Evolutionary conservation across 176 grass and related monocot species (phyloP), one percentile per base, ranked within the genome.

Genomic region (Aechmea fasciata): DNA sequence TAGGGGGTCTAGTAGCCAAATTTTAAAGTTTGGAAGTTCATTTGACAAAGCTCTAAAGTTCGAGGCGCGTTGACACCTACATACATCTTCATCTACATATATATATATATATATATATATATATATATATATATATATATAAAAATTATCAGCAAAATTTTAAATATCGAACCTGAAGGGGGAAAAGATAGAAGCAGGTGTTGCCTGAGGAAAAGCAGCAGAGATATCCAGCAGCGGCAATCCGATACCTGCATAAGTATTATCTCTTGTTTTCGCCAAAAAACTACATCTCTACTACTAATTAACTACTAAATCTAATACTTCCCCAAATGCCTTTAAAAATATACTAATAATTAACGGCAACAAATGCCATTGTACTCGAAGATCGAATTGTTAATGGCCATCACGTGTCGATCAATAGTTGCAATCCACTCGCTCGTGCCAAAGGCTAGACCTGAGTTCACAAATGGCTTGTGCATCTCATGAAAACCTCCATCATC

Each of bases 381-480:
- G 51, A 9, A 18, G 10, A 53, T 11, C 24, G 74, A 48, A 48
- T 51, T 71, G 48, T 51, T 73, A 19, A 50, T 78, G 53, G 68
- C 73, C 10, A 53, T 84, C 80, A n/a, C 67, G 73, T 93, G 90
- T 23, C 79, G 77, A 11, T 50, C 67, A 64, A 93, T 75, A 57
- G 63, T 76, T 12, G 52, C 23, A 18, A 84, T 9, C 80, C 71
- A 79, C 49, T 85, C 72, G 65, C 75, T 75, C 26, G 90, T 80
- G 19, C 90, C 86, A 25, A 93, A 89, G 17, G 84, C 50, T 62
- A 86, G 71, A 0, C 85, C 77, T 1, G 65, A 77, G 33, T 9
- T 76, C 67, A 75, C 4, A 17, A 70, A 62, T 18, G 79, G 59
- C 71, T 67, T 57, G 63, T 78, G 81, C 63, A 89, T 66, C 10